Base-by-base conservation (phyloP, 345 rosid genomes). In the Linum usitatissimum region DNA sequence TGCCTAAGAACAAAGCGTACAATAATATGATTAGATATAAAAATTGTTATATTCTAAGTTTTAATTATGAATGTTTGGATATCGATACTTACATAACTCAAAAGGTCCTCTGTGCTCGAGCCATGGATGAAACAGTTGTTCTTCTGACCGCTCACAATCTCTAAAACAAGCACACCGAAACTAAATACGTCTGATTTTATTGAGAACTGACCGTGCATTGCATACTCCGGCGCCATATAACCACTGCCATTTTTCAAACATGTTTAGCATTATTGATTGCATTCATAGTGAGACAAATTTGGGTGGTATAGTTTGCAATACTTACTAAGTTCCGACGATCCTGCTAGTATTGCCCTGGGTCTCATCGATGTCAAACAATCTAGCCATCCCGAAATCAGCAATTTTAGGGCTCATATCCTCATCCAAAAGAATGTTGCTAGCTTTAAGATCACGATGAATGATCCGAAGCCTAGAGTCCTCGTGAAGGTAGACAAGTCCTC, bases 371-470 rank as follows among this genome's bases (percentile, higher is more conserved):
- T 59, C 57, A 17, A 79, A 75, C 3, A 83, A 9, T 21, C 73
- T 80, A 1, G 85, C 88, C 76, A 80, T 78, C 18, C 82, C 82
- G 0, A 83, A 83, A 67, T 79, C 78, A 36, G 82, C 19, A 60
- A 83, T 81, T 48, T 75, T 83, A 0, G 85, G 80, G 30, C 66
- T 74, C 80, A 78, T 74, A 9, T 80, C 74, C 0, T 18, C 73
- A 30, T 76, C 84, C 40, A 83, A 59, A 18, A 83, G 64, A 30
- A 83, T 57, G 3, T 83, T 83, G 14, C 81, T 67, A 0, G 83
- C 80, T 57, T 83, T 83, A 0, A 83, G 59, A 30, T 83, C 82
- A 1, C 81, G 72, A n/a, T 79, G 88, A 9, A 79, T 74, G 12
- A 83, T 76, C n/a, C 78, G 54, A 0, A 75, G 65, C 0, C 75